Percentiles rank a stretch among this genome's conserved stretches.
phyloP scores from a whole-genome alignment of 2,329 filamentous ascomycete genomes.

The Talaromyces amestolkiae region DNA sequence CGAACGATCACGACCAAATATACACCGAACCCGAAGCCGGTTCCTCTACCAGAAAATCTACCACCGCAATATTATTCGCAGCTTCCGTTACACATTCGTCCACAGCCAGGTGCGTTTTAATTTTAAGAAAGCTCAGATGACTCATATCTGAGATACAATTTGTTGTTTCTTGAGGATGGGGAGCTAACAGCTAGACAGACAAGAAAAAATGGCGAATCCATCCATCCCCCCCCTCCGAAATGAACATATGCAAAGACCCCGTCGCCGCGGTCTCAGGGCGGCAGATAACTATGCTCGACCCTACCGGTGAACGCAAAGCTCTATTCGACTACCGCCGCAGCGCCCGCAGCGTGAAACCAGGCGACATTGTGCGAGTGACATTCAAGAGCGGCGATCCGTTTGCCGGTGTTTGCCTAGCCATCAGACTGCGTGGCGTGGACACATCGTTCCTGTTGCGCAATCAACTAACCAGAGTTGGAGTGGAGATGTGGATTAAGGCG shows the following conservation, averaged over 20 bases:
- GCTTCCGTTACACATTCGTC: conserved; percentile 39
- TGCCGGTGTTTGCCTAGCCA: conserved; percentile 80
- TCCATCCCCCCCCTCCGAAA: conserved; percentile 45
- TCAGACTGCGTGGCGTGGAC: conserved; percentile 83
- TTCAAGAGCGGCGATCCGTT: conserved; percentile 85
- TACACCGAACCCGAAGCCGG: conserved; percentile 41
- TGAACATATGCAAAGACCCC: conserved; percentile 55
- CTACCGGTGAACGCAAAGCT: conserved; percentile 73
- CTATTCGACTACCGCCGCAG: conserved; percentile 74
- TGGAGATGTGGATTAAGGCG: conserved; percentile 98
- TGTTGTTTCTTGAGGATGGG: too few relatives aligned
- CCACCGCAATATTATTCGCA: conserved; percentile 45
- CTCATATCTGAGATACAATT: too few relatives aligned
- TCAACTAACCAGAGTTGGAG: conserved; percentile 78
- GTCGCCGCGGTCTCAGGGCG: conserved; percentile 64
- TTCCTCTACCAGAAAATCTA: conserved; percentile 42
- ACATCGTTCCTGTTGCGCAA: conserved; percentile 84
- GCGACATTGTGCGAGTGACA: conserved; percentile 88
- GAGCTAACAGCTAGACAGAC: conserved; percentile 25
- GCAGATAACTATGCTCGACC: conserved; percentile 76
- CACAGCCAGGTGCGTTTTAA: conserved; percentile 34
- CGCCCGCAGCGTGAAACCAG: conserved; percentile 73
- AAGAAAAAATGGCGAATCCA: conserved; percentile 54
- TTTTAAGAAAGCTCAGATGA: neutral
- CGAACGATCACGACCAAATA: conserved; percentile 54